Evolutionary conservation across 306 rosid species (phyloP).

Genomic region (Elaeagnus macrophylla): DNA sequence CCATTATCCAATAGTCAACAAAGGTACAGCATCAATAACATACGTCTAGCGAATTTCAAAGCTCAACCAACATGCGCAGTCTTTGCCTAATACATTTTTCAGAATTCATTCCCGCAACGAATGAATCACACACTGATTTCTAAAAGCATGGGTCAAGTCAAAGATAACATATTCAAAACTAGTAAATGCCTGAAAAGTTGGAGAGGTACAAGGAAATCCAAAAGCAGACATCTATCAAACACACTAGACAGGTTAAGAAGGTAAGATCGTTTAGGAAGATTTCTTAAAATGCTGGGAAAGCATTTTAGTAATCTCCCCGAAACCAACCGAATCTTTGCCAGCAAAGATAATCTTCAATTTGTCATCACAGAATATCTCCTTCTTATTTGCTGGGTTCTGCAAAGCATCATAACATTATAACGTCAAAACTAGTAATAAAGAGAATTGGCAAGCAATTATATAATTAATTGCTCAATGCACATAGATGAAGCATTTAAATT

Average conservation of each 20-base stretch:
- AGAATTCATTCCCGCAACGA: too few species aligned
- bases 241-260: background rate
- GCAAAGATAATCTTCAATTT: conserved; percentile 58
- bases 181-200: background rate
- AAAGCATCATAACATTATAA: conserved; percentile 13
- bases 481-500: too few species aligned
- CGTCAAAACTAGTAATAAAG: background rate
- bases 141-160: too few species aligned
- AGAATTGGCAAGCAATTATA: background rate
- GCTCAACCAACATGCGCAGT: too few species aligned
- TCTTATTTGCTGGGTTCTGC: conserved; percentile 63
- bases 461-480: background rate
- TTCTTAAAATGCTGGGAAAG: conserved; percentile 49
- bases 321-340: conserved; percentile 51
- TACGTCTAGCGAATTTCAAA: too few species aligned
- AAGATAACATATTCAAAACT: background rate
- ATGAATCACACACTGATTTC: too few species aligned
- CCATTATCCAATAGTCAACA: too few species aligned
- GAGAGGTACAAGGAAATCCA: background rate
- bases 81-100: too few species aligned
- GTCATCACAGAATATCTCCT: conserved; percentile 51
- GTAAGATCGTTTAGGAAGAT: conserved; percentile 7
- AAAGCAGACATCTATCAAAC: background rate
- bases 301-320: conserved; percentile 43
- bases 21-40: too few species aligned